A percentile compares a stretch with the other conserved stretches of the same genome.
Conservation (phyloP, 257 asterid genomes). For the Solanum chaucha region DNA sequence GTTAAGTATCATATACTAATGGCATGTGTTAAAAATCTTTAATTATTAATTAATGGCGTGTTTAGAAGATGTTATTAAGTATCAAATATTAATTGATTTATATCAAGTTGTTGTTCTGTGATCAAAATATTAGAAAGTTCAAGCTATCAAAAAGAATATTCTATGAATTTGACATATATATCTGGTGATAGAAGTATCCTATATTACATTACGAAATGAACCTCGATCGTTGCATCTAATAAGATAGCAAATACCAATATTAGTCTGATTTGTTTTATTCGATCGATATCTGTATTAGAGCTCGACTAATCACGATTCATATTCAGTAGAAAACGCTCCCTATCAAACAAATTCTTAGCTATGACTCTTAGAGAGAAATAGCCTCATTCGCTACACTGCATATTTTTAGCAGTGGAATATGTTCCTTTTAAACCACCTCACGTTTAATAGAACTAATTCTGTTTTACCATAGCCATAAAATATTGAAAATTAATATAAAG, state of each 20-base stretch:
- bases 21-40: neutral
- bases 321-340: no score
- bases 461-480: neutral
- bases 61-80: neutral
- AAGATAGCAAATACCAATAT: neutral
- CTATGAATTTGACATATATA: neutral
- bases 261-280: neutral
- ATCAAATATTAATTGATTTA: no score
- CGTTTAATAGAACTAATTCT: neutral
- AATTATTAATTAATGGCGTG: neutral
- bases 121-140: neutral
- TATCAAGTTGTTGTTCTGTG: neutral
- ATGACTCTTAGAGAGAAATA: neutral
- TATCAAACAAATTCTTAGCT: neutral
- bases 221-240: neutral
- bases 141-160: neutral
- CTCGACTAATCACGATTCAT: neutral
- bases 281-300: accelerated
- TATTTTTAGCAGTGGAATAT: neutral
- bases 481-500: neutral
- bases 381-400: neutral
- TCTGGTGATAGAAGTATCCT: neutral
- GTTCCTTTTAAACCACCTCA: neutral
- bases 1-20: neutral
- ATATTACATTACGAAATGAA: neutral